A percentile compares a stretch with the other conserved stretches of the same genome.
phyloP scores from a whole-genome alignment of 2,329 filamentous ascomycete species.

The Plenodomus biglobosus region DNA sequence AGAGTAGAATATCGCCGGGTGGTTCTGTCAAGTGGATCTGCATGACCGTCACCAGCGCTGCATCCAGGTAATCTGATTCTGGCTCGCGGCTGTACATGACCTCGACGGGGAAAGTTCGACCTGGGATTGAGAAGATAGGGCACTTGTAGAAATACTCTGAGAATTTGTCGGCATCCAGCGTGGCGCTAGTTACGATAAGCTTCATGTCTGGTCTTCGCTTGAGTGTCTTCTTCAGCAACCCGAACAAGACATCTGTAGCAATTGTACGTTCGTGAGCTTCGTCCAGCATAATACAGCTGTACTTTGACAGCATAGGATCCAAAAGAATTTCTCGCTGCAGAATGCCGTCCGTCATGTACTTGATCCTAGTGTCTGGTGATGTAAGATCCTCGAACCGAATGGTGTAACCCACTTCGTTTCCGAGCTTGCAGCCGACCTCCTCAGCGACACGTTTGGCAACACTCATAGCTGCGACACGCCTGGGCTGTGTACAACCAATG shows the following conservation, averaged over 20 bases:
- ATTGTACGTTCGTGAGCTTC: slow-evolving; percentile 98
- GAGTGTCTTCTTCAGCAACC: slow-evolving; percentile 87
- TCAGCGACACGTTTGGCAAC: slow-evolving; percentile 97
- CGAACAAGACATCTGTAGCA: slow-evolving; percentile 96
- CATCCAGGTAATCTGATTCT: slow-evolving; percentile 92
- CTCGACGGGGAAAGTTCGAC: slow-evolving; percentile 92
- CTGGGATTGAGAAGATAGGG: slow-evolving; percentile 95
- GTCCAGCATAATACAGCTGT: slow-evolving; percentile 97
- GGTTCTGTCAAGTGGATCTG: slow-evolving; percentile 95
- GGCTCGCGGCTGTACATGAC: slow-evolving; percentile 94
- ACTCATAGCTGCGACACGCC: slow-evolving; percentile 97
- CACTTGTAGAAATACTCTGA: slow-evolving; percentile 94
- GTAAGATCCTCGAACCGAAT: slow-evolving; percentile 99
- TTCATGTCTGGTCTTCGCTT: slow-evolving; percentile 84
- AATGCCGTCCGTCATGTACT: slow-evolving; percentile 99
- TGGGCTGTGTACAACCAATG: slow-evolving; percentile 94
- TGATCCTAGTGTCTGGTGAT: slow-evolving; percentile 82
- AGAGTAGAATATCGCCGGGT: slow-evolving; percentile 90
- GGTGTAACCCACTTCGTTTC: slow-evolving; percentile 95
- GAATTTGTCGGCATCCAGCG: slow-evolving; percentile 96
- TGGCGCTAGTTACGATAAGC: slow-evolving; percentile 98
- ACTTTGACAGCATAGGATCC: slow-evolving; percentile 86
- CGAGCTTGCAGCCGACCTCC: slow-evolving; percentile 90
- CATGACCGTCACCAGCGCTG: slow-evolving; percentile 95
- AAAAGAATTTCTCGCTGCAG: slow-evolving; percentile 94